Conservation (phyloP, 345 rosid species). For the Eucalyptus marginata region DNA sequence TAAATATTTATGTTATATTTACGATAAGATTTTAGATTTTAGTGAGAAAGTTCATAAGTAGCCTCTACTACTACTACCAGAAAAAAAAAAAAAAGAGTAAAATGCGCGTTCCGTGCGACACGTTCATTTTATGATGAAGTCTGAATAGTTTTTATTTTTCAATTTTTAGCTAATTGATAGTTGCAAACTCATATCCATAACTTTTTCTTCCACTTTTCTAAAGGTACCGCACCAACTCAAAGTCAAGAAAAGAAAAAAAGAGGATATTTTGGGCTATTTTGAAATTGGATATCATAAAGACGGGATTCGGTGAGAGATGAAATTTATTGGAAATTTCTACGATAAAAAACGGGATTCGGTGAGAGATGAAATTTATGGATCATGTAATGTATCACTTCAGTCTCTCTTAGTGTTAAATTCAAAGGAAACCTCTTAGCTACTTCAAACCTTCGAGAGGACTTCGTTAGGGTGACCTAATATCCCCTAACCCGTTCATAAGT, state of each 20-base stretch:
- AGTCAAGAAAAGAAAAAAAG: background rate
- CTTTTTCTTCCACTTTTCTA: background rate
- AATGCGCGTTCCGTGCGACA: background rate
- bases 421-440: background rate
- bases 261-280: background rate
- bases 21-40: background rate
- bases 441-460: background rate
- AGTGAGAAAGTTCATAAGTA: background rate
- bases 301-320: fast-evolving
- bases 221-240: background rate
- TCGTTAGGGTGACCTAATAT: background rate
- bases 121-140: background rate
- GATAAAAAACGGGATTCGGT: fast-evolving
- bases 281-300: background rate
- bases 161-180: background rate
- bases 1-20: background rate
- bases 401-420: background rate
- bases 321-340: background rate
- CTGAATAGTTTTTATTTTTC: background rate
- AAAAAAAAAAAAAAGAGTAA: background rate
- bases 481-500: background rate
- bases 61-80: background rate
- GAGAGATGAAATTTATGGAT: background rate
- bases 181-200: background rate
- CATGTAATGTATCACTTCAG: fast-evolving